These are phyloP conservation scores for Chrysochromulina parva DNA, from an alignment of 78 protist genomes.

Conservation along the genomic window DNA sequence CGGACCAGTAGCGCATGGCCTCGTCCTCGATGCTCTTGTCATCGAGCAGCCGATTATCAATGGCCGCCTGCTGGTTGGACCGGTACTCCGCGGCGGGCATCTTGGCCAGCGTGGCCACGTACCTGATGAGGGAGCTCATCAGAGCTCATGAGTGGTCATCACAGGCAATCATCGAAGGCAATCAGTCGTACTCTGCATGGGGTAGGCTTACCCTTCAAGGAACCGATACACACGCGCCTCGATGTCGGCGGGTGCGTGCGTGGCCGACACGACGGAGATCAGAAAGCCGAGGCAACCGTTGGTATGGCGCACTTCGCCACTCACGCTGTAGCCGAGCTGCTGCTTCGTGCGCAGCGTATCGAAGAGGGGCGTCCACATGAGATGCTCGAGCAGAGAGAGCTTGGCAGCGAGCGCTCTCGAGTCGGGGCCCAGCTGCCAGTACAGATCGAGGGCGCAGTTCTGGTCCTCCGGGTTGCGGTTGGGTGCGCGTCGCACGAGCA, in stretches of 20 bases:
- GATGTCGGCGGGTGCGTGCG: background rate
- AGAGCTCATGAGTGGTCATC: too few relatives aligned
- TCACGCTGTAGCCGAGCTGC: constrained; percentile 33
- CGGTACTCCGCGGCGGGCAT: too few relatives aligned
- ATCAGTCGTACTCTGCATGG: too few relatives aligned
- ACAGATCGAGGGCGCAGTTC: background rate
- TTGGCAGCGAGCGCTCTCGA: background rate
- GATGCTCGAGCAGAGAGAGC: background rate
- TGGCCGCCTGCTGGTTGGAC: too few relatives aligned
- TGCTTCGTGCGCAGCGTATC: constrained; percentile 43
- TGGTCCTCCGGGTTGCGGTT: background rate
- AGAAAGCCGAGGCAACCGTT: background rate
- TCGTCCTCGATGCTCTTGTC: too few relatives aligned
- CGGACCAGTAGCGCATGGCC: too few relatives aligned
- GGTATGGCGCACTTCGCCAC: too few relatives aligned
- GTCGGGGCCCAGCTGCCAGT: background rate
- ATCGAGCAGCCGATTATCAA: too few relatives aligned
- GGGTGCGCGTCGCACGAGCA: background rate
- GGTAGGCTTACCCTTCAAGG: too few relatives aligned
- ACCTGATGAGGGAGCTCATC: too few relatives aligned
- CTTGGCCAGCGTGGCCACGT: too few relatives aligned
- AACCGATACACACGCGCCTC: background rate
- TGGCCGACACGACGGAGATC: background rate
- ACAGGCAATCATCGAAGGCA: too few relatives aligned
- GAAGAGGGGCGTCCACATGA: constrained; percentile 13